Evolutionary conservation across 352 stramenopile species (phyloP).

Genomic region (Chrysophaeum taylorii): DNA sequence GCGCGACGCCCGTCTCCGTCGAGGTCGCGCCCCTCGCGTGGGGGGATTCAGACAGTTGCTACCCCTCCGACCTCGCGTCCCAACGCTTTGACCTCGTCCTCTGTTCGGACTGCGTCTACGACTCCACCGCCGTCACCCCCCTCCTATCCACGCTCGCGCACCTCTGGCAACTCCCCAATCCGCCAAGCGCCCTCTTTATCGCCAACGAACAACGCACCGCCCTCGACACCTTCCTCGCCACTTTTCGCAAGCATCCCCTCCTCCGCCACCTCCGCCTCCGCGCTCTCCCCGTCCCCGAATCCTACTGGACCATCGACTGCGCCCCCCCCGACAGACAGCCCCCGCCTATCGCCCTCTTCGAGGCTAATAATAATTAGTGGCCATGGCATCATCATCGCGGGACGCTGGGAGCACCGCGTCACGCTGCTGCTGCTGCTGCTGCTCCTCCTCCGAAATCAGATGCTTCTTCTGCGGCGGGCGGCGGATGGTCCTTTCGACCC

Average conservation of each 20-base stretch:
- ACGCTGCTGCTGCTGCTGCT: too few relatives aligned
- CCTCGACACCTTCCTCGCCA: not conserved
- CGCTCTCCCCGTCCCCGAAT: not conserved
- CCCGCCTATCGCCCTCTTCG: not conserved
- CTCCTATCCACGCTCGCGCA: not conserved
- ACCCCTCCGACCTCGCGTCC: not conserved
- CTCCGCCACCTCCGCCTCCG: not conserved
- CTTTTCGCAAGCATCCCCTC: not conserved
- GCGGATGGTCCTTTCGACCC: too few relatives aligned
- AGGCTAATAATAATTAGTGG: too few relatives aligned
- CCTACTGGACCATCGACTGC: not conserved
- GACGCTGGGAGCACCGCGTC: too few relatives aligned
- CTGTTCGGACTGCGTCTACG: constrained; percentile 4
- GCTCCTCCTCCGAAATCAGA: too few relatives aligned
- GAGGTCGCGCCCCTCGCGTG: too few relatives aligned
- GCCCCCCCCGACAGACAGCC: not conserved
- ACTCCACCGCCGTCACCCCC: not conserved
- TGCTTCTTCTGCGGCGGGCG: not conserved
- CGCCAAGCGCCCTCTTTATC: not conserved
- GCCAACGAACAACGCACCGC: constrained; percentile 10
- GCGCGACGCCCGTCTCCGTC: too few relatives aligned
- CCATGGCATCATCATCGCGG: too few relatives aligned
- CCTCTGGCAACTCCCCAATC: not conserved
- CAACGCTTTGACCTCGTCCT: not conserved
- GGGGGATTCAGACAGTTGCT: not conserved